A percentile compares a stretch with the other conserved stretches of the same genome.
phyloP scores from a whole-genome alignment of 805 yeast species.

The Saturnispora zaruensis region DNA sequence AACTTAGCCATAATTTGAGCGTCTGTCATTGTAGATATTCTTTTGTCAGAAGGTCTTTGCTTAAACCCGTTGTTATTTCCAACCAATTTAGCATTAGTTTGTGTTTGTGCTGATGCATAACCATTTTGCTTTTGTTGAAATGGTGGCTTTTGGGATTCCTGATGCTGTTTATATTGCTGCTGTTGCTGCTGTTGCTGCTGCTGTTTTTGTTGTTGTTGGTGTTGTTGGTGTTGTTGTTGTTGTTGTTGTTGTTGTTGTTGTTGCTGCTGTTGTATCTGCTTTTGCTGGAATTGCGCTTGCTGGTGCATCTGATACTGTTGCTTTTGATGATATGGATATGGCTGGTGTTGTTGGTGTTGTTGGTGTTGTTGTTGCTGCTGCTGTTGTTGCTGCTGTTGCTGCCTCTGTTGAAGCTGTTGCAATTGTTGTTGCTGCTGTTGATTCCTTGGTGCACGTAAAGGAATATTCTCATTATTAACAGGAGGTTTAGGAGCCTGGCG shows the following conservation, averaged over 20 bases:
- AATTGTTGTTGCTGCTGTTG: neutral
- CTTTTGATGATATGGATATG: conserved; percentile 27
- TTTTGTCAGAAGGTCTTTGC: conserved; percentile 32
- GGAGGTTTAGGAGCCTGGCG: conserved; percentile 18
- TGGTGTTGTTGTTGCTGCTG: conserved; percentile 16
- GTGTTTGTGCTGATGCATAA: conserved; percentile 23
- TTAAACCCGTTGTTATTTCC: conserved; percentile 2
- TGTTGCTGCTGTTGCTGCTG: conserved; percentile 29
- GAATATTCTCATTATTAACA: neutral
- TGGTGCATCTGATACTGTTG: conserved; percentile 16
- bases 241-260: neutral
- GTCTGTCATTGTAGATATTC: conserved; percentile 66
- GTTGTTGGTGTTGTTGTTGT: conserved; percentile 9
- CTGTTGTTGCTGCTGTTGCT: conserved; percentile 26
- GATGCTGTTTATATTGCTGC: conserved; percentile 12
- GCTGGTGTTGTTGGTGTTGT: conserved; percentile 5
- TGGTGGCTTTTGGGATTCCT: conserved; percentile 14
- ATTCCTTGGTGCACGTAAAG: neutral
- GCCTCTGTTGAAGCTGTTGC: neutral
- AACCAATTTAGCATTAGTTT: conserved; percentile 15
- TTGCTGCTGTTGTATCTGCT: neutral
- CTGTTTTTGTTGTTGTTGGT: conserved; percentile 12
- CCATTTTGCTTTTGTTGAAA: conserved; percentile 32
- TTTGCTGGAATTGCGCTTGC: conserved; percentile 7
- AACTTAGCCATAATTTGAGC: conserved; percentile 77